Base-by-base conservation (phyloP, 2,329 filamentous ascomycete genomes). In the Arthrobotrys musiformis region DNA sequence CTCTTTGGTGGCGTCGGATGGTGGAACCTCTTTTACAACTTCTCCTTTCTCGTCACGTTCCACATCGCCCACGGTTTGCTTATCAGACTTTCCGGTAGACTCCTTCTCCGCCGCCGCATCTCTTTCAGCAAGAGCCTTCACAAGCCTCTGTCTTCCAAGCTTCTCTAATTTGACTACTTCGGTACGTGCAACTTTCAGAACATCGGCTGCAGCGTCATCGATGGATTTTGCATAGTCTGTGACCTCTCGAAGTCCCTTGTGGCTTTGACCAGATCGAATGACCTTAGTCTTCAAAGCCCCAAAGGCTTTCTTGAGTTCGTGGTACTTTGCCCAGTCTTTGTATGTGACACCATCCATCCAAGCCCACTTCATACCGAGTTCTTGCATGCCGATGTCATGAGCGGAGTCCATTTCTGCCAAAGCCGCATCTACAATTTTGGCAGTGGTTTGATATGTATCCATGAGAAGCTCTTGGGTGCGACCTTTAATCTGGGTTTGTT, bases 341-440 rank as follows among this genome's bases (percentile, higher is more conserved):
- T 99, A 97, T 0, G 94, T 97, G 78, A 99, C 89, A 33, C 93
- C 93, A 72, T 98, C 93, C 85, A 93, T 95, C 91, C 93, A 97
- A 11, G 94, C 93, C 94, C 95, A 99, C 82, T 89, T 89, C 90
- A 96, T 94, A 70, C 94, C 94, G 66, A 97, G 93, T 83, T 96
- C 93, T 82, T 97, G 93, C 35, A 97, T 87, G 4, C 93, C 93
- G 37, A 97, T 86, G 81, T 94, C 91, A 46, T 92, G 90, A 76
- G 95, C 94, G 81, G 89, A 89, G 79, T 94, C 92, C 33, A 97
- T 88, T 15, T 96, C 93, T 81, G 90, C 88, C 66, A 97, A 89
- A 52, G 94, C 94, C 44, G 91, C 91, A 80, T 92, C 88, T n/a
- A 93, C 89, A 7, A 92, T 91, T 54, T 89, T 87, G 69, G 89